These are phyloP conservation scores for Sporothrix brunneoviolacea DNA, from an alignment of 2,329 filamentous ascomycete species.

Conservation along the genomic window DNA sequence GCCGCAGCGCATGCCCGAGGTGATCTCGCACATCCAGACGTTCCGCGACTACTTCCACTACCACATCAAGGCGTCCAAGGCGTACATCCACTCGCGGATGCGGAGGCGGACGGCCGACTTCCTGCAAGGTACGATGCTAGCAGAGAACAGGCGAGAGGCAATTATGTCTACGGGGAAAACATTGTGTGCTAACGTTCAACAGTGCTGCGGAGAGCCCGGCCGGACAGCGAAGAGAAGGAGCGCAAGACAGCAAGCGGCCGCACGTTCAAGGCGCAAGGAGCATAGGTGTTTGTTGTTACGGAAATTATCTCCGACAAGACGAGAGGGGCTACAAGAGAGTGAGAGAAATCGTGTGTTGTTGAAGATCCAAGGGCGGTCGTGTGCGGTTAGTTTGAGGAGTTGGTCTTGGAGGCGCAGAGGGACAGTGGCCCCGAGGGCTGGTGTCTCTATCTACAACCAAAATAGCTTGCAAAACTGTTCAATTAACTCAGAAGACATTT, in stretches of 20 bases:
- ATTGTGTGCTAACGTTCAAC: conserved; percentile 4
- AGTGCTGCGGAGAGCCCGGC: conserved; percentile 94
- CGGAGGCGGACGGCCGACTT: conserved; percentile 96
- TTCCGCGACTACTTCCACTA: conserved; percentile 99
- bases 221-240: conserved; percentile 95
- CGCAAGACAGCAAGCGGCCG: conserved; percentile 95
- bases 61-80: conserved; percentile 99
- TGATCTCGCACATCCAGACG: conserved; percentile 98
- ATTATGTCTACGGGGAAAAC: not conserved
- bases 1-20: conserved; percentile 80
- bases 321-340: no score
- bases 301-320: no score
- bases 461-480: not conserved
- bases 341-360: no score
- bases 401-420: not conserved
- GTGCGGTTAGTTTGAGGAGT: conserved; percentile 1
- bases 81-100: conserved; percentile 98
- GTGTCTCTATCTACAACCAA: not conserved
- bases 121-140: conserved; percentile 75
- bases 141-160: no score
- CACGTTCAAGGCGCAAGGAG: conserved; percentile 59
- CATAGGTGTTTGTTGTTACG: not conserved
- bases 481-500: not conserved
- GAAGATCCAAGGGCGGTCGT: no score
- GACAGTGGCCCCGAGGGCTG: no score